phyloP scores from a whole-genome alignment of 164 flowering plant genomes.

The Vitis labrusca region DNA sequence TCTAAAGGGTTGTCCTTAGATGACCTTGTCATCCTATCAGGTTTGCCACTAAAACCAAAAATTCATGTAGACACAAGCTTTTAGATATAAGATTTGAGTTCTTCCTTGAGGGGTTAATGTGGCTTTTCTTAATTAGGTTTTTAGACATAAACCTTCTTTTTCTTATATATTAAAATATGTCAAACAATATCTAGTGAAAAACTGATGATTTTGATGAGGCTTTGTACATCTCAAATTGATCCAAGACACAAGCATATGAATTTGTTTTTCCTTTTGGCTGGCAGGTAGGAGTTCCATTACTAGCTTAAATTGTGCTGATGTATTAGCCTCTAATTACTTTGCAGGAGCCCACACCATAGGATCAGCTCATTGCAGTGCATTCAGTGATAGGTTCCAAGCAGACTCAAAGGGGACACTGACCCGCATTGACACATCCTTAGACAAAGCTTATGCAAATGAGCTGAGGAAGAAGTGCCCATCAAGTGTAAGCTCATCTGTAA shows the following conservation, averaged over 20 bases:
- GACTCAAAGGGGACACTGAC: conserved; percentile 53
- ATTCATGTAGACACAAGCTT: too few species aligned
- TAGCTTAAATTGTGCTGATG: neutral
- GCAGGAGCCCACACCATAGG: conserved; percentile 89
- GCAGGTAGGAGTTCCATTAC: neutral
- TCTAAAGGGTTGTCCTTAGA: conserved; percentile 72
- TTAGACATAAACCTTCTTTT: too few species aligned
- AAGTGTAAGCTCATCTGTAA: conserved; percentile 33
- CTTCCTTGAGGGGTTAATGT: too few species aligned
- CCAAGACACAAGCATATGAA: too few species aligned
- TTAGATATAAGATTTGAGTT: too few species aligned
- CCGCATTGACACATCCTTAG: conserved; percentile 53
- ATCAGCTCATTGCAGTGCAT: conserved; percentile 66
- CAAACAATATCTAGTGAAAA: too few species aligned
- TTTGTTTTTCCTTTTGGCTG: too few species aligned
- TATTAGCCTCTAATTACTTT: neutral
- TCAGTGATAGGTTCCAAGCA: conserved; percentile 57
- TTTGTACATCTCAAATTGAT: too few species aligned
- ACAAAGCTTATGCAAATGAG: conserved; percentile 47
- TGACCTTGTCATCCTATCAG: conserved; percentile 75
- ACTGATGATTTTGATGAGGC: too few species aligned
- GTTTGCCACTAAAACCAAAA: conserved; percentile 23
- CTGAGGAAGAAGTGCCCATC: conserved; percentile 52
- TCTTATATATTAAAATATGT: too few species aligned
- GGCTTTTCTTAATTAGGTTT: too few species aligned